Conservation (phyloP, 1,139 yeast genomes). For the Blastobotrys capitulatus region DNA sequence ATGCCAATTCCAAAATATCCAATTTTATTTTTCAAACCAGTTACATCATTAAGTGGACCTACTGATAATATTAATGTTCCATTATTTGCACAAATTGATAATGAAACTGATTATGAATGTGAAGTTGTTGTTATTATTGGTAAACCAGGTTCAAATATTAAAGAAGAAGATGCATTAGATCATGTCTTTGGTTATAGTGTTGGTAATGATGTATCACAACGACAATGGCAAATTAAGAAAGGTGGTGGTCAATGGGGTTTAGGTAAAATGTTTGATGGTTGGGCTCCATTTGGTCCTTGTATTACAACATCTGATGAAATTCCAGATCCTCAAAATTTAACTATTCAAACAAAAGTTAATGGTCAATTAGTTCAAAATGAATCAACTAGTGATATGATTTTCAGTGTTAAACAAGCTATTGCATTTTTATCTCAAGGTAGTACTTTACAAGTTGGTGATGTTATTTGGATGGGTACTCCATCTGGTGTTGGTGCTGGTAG, state of each 20-base stretch:
- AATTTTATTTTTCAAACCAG: conserved; percentile 45
- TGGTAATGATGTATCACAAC: conserved; percentile 52
- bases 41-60: conserved; percentile 39
- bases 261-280: conserved; percentile 51
- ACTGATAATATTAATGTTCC: conserved; percentile 41
- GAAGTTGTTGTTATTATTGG: conserved; percentile 52
- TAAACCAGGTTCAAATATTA: conserved; percentile 42
- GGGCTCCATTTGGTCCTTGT: conserved; percentile 51
- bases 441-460: conserved; percentile 45
- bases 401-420: conserved; percentile 41
- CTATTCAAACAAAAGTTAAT: conserved; percentile 38
- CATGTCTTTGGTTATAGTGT: conserved; percentile 48
- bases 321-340: conserved; percentile 32
- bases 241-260: conserved; percentile 49
- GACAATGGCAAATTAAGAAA: conserved; percentile 44
- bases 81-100: conserved; percentile 38
- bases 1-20: conserved; percentile 42
- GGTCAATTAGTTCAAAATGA: conserved; percentile 44
- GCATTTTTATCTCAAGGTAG: conserved; percentile 48
- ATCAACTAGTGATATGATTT: conserved; percentile 45
- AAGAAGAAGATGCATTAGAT: conserved; percentile 40
- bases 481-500: conserved; percentile 49
- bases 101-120: conserved; percentile 47
- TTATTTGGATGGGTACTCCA: conserved; percentile 51
- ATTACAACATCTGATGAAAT: conserved; percentile 38